A percentile compares a stretch with the other conserved stretches of the same genome.
phyloP scores from a whole-genome alignment of 2,329 filamentous ascomycete species.

The Cercospora zeina region DNA sequence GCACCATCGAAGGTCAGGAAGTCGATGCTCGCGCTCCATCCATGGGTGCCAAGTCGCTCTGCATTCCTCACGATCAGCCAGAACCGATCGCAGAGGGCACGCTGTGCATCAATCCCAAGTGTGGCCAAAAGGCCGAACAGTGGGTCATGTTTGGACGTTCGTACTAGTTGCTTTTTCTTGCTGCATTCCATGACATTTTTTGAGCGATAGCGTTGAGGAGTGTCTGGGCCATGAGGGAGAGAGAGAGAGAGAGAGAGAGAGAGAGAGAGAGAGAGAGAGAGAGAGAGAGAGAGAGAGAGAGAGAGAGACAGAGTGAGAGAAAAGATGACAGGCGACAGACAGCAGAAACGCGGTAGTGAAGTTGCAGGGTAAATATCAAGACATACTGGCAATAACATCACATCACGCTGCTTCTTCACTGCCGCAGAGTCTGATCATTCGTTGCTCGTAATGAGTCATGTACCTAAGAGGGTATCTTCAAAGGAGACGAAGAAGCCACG shows the following conservation, averaged over 20 bases:
- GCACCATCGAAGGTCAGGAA: conserved; percentile 67
- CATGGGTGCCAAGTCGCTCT: conserved; percentile 75
- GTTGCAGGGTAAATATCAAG: not conserved
- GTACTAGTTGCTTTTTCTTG: conserved; percentile 39
- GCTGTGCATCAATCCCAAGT: conserved; percentile 90
- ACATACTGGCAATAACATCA: not conserved
- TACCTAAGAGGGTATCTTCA: conserved; percentile 14
- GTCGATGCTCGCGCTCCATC: conserved; percentile 68
- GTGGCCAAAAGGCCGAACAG: conserved; percentile 70
- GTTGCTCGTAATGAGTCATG: not conserved
- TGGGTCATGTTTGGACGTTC: conserved; percentile 86
- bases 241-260: too few relatives aligned
- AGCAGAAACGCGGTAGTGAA: conserved; percentile 2
- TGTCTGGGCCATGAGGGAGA: too few relatives aligned
- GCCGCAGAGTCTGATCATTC: not conserved
- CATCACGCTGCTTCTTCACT: not conserved
- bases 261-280: too few relatives aligned
- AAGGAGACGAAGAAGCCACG: conserved; percentile 11
- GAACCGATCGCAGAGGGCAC: conserved; percentile 71
- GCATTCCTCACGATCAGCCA: conserved; percentile 84
- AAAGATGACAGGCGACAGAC: not conserved
- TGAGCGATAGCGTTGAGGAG: conserved; percentile 13
- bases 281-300: too few relatives aligned
- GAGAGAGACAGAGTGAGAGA: too few relatives aligned
- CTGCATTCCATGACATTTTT: not conserved